phyloP scores from a whole-genome alignment of 2,329 filamentous ascomycete species.

The Claviceps sp. region DNA sequence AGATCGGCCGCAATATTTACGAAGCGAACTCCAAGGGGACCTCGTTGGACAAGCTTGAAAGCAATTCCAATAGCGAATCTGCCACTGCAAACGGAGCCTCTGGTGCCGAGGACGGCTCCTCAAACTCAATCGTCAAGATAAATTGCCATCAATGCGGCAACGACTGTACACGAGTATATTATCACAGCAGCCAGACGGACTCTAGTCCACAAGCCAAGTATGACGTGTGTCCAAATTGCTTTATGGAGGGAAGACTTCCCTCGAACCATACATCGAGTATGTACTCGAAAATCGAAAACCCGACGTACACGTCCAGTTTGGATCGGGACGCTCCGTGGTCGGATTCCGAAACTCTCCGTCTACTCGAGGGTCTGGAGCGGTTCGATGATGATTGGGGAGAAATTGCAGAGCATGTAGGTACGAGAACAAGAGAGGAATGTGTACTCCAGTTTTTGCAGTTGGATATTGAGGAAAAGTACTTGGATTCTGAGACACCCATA shows the following conservation, averaged over 20 bases:
- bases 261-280: constrained; percentile 64
- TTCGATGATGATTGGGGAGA: constrained; percentile 95
- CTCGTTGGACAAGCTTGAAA: constrained; percentile 56
- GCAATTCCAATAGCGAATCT: constrained; percentile 64
- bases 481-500: constrained; percentile 55
- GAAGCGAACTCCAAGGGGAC: constrained; percentile 72
- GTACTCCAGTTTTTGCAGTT: constrained; percentile 92
- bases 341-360: constrained; percentile 74
- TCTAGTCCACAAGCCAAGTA: constrained; percentile 58
- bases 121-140: constrained; percentile 53
- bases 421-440: constrained; percentile 86
- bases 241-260: constrained; percentile 71
- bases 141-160: constrained; percentile 87
- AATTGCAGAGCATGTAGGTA: constrained; percentile 84
- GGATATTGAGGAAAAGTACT: constrained; percentile 94
- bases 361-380: constrained; percentile 81
- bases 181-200: constrained; percentile 43
- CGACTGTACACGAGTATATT: constrained; percentile 62
- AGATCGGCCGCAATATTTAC: constrained; percentile 90
- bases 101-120: constrained; percentile 46
- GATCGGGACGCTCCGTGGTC: constrained; percentile 85
- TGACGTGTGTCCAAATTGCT: constrained; percentile 86
- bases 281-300: constrained; percentile 82
- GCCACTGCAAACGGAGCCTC: constrained; percentile 51
- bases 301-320: constrained; percentile 61